A percentile compares a stretch with the other conserved stretches of the same genome.
Evolutionary conservation across 495 filamentous ascomycete genomes (phyloP).

Genomic region (Aspergillus homomorphus): DNA sequence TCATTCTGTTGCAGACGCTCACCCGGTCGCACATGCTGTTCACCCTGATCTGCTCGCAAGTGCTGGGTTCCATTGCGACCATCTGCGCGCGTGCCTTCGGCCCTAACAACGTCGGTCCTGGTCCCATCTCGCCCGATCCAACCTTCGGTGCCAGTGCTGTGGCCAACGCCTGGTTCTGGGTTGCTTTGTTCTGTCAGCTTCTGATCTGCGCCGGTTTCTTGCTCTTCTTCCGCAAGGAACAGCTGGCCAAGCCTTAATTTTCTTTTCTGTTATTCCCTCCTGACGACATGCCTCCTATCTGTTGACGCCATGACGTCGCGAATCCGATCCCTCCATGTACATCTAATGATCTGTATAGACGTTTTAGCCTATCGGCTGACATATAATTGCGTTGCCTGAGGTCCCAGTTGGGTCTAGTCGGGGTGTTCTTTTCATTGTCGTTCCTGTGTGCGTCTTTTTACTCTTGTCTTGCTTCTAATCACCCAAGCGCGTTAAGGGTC

Average conservation of each 20-base stretch:
- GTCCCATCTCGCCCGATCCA: constrained; percentile 43
- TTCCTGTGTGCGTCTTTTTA: neutral
- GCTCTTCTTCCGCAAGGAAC: constrained; percentile 67
- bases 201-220: constrained; percentile 62
- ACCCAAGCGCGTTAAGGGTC: no score
- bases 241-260: constrained; percentile 60
- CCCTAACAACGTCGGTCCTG: constrained; percentile 45
- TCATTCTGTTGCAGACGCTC: constrained; percentile 48
- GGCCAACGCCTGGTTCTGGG: constrained; percentile 63
- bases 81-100: constrained; percentile 44
- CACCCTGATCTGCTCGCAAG: constrained; percentile 45
- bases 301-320: no score
- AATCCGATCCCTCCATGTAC: neutral
- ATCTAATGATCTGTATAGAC: neutral
- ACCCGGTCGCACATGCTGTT: constrained; percentile 49
- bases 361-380: neutral
- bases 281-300: no score
- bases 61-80: constrained; percentile 48
- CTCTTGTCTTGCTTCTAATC: neutral
- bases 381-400: no score
- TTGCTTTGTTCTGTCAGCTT: constrained; percentile 57
- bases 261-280: neutral
- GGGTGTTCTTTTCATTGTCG: neutral
- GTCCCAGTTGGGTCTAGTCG: no score
- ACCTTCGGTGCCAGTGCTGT: constrained; percentile 43